These are phyloP conservation scores for Mercurialis annua DNA, from an alignment of 345 rosid genomes.

Conservation along the genomic window DNA sequence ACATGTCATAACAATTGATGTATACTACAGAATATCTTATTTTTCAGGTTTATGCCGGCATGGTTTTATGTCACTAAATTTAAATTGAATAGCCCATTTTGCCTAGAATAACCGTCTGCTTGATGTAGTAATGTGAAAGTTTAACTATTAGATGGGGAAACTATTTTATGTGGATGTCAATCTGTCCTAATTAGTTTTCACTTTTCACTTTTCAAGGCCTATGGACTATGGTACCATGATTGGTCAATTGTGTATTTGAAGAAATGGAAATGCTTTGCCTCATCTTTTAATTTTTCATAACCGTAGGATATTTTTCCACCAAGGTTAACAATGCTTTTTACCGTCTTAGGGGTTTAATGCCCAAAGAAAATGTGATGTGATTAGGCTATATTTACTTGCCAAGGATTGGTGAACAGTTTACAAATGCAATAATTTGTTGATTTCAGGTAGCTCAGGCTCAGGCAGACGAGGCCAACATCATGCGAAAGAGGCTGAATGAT, in stretches of 20 bases:
- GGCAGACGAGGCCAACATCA: slow-evolving; percentile 62
- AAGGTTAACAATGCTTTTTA: no score
- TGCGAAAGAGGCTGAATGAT: slow-evolving; percentile 58
- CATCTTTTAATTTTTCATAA: background rate
- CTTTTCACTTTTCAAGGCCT: no score
- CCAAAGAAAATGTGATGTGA: no score
- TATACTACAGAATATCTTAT: background rate
- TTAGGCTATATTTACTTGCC: background rate
- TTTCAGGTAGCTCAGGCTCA: slow-evolving; percentile 78
- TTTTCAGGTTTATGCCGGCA: background rate
- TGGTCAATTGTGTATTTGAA: background rate
- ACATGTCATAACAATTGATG: background rate
- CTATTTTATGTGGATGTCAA: background rate
- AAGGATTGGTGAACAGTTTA: background rate
- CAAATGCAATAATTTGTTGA: slow-evolving; percentile 1
- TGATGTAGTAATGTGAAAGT: background rate
- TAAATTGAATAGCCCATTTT: background rate
- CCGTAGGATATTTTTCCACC: background rate
- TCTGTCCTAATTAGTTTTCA: background rate
- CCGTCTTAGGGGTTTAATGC: background rate
- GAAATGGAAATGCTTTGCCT: no score
- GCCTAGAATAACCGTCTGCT: no score
- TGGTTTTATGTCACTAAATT: background rate
- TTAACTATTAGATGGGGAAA: background rate
- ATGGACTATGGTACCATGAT: background rate